Conservation (phyloP, 805 yeast species). For the Schwanniomyces occidentalis region DNA sequence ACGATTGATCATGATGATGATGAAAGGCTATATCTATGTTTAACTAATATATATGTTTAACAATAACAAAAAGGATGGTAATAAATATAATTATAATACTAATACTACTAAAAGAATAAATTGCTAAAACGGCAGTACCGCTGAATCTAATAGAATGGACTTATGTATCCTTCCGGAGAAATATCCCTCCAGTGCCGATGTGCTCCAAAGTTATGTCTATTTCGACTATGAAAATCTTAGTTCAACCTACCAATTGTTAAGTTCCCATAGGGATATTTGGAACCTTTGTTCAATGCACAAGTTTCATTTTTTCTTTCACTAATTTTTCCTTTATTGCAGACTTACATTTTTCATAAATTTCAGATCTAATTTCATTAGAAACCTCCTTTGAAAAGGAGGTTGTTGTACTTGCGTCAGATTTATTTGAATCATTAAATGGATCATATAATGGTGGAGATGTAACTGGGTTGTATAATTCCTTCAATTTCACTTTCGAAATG, state of each 20-base stretch:
- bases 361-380: conserved; percentile 11
- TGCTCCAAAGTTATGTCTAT: neutral
- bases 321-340: conserved; percentile 26
- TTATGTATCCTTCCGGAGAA: no score
- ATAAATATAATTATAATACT: no score
- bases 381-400: neutral
- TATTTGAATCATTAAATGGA: no score
- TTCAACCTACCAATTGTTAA: conserved; percentile 4
- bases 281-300: conserved; percentile 3
- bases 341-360: conserved; percentile 29
- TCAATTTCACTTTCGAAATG: conserved; percentile 19
- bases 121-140: no score
- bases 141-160: no score
- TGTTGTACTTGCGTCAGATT: neutral
- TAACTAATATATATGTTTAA: no score
- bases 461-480: conserved; percentile 26
- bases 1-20: no score
- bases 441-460: conserved; percentile 17
- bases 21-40: no score
- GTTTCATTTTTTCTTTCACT: conserved; percentile 19
- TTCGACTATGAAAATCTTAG: conserved; percentile 4
- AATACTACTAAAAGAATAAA: no score
- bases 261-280: neutral
- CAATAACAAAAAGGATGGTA: no score
- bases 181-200: conserved; percentile 2